Evolutionary conservation across 1,284 basidiomycete genomes (phyloP).

Genomic region (Leccinum pachyderme): DNA sequence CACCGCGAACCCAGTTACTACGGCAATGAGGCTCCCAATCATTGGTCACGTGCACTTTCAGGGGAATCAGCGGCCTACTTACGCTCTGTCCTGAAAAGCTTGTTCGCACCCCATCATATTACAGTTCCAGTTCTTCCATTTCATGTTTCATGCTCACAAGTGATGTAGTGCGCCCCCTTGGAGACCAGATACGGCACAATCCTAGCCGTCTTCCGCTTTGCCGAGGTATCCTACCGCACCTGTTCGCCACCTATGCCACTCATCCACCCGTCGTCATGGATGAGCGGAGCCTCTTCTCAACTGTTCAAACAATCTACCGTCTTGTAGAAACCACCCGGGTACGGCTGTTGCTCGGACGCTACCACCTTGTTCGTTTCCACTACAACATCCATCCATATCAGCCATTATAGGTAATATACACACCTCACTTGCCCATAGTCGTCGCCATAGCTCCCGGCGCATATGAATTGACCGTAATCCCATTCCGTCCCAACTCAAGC

Average conservation of each 20-base stretch:
- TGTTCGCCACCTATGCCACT: constrained; percentile 1
- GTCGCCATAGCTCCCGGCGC: constrained; percentile 23
- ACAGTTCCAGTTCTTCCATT: background rate
- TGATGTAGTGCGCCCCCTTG: constrained; percentile 12
- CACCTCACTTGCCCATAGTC: constrained; percentile 11
- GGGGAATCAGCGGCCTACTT: background rate
- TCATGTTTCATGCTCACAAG: constrained; percentile 4
- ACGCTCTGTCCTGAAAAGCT: constrained; percentile 11
- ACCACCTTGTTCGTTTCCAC: constrained; percentile 2
- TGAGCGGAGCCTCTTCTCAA: background rate
- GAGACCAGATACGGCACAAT: constrained; percentile 15
- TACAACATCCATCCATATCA: background rate
- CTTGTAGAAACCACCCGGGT: constrained; percentile 2
- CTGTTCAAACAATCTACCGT: background rate
- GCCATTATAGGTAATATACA: background rate
- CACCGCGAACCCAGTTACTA: constrained; percentile 11
- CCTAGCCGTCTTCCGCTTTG: constrained; percentile 3
- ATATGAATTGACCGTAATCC: constrained; percentile 21
- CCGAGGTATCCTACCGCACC: constrained; percentile 9
- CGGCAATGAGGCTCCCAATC: constrained; percentile 7
- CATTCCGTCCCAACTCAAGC: constrained; percentile 16
- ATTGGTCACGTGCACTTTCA: constrained; percentile 6
- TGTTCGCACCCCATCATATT: background rate
- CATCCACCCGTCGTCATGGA: background rate
- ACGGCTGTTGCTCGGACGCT: background rate